Conservation (phyloP, 2,329 filamentous ascomycete genomes). For the Exophiala calicioides region DNA sequence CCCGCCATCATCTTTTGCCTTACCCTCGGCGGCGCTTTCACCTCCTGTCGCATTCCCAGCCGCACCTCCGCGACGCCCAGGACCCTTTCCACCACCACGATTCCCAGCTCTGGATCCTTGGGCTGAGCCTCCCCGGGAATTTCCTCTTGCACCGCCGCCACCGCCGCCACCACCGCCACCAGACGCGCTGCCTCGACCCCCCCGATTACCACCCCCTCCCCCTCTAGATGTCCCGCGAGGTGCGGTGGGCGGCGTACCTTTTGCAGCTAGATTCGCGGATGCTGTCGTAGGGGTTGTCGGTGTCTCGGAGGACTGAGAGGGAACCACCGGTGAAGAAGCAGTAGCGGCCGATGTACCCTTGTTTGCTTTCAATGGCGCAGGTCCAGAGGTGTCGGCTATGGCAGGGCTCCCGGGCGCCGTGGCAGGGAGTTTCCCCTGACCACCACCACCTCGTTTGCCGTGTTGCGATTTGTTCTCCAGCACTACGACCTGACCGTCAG, state of each 20-base stretch:
- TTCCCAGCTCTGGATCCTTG: conserved; percentile 14
- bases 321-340: neutral
- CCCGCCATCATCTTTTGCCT: too few relatives aligned
- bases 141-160: conserved; percentile 21
- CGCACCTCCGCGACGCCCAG: conserved; percentile 14
- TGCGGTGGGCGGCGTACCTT: conserved; percentile 12
- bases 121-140: conserved; percentile 15
- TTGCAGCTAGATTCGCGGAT: conserved; percentile 9
- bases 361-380: too few relatives aligned
- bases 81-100: conserved; percentile 13
- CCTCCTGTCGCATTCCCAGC: conserved; percentile 3
- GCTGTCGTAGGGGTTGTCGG: conserved; percentile 7
- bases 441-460: conserved; percentile 19
- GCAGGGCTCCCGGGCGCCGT: conserved; percentile 2
- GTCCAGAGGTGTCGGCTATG: neutral
- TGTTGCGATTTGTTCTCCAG: conserved; percentile 66
- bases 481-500: conserved; percentile 82
- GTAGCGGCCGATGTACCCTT: neutral
- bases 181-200: conserved; percentile 29
- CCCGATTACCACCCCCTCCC: conserved; percentile 2
- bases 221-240: conserved; percentile 19
- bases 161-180: conserved; percentile 30
- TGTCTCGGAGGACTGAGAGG: neutral
- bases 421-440: conserved; percentile 9
- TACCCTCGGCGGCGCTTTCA: neutral